A percentile compares a stretch with the other conserved stretches of the same genome.
Conservation (phyloP, 345 rosid species). For the Arabidopsis arenosa region DNA sequence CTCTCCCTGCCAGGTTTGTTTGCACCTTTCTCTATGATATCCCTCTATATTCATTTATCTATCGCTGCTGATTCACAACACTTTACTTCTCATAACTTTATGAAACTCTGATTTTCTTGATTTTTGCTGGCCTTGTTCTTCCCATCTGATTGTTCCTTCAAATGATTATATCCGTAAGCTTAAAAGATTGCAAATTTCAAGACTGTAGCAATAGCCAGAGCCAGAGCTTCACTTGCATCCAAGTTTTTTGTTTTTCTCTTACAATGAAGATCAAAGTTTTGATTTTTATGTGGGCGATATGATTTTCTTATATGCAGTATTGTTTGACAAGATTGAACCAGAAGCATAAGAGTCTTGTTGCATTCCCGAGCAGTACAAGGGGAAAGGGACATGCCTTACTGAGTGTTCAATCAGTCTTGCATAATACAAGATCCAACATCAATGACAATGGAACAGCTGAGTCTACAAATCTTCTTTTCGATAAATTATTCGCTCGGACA, state of each 20-base stretch:
- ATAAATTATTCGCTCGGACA: constrained; percentile 69
- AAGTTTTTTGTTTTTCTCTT: background rate
- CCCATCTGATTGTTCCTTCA: constrained; percentile 16
- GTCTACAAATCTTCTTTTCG: constrained; percentile 62
- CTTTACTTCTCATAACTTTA: background rate
- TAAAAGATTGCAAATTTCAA: background rate
- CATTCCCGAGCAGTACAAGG: constrained; percentile 31
- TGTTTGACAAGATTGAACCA: constrained; percentile 42
- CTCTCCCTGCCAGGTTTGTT: constrained; percentile 44
- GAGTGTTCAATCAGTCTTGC: constrained; percentile 49
- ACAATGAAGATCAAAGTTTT: background rate
- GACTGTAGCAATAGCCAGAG: background rate
- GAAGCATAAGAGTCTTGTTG: constrained; percentile 48
- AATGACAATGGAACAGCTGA: constrained; percentile 59
- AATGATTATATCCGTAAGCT: background rate
- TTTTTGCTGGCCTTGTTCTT: constrained; percentile 10
- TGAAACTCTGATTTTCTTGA: background rate
- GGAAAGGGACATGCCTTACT: constrained; percentile 35
- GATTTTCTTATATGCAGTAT: constrained; percentile 48
- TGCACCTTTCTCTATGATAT: background rate
- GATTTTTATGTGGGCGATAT: background rate
- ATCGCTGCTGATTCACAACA: background rate
- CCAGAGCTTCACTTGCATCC: background rate
- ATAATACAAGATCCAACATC: constrained; percentile 48
- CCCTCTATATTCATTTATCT: background rate